A percentile compares a stretch with the other conserved stretches of the same genome.
phyloP scores from a whole-genome alignment of 371 early-diverging fungal genomes.

The Scutellospora calospora region DNA sequence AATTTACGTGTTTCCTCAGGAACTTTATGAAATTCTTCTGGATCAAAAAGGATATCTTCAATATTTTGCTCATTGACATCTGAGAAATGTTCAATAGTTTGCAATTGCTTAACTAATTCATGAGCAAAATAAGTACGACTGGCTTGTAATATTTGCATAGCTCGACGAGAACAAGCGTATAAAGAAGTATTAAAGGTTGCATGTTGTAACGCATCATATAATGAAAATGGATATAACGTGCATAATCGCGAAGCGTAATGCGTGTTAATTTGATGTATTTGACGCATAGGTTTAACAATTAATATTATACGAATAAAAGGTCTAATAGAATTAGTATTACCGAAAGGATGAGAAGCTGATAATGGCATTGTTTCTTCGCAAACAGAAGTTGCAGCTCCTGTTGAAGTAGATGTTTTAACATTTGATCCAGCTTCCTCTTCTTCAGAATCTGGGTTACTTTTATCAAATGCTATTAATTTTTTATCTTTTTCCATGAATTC shows the following conservation, averaged over 20 bases:
- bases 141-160: slow-evolving; percentile 45
- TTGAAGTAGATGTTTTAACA: slow-evolving; percentile 38
- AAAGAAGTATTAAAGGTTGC: slow-evolving; percentile 43
- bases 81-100: slow-evolving; percentile 29
- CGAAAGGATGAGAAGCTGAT: not conserved
- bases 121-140: slow-evolving; percentile 31
- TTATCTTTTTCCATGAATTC: too few relatives aligned
- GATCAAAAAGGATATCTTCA: slow-evolving; percentile 42
- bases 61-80: slow-evolving; percentile 42
- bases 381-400: slow-evolving; percentile 37
- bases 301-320: slow-evolving; percentile 42
- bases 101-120: slow-evolving; percentile 31
- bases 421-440: slow-evolving; percentile 20
- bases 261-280: slow-evolving; percentile 40
- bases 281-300: slow-evolving; percentile 44
- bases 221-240: slow-evolving; percentile 38
- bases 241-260: slow-evolving; percentile 28
- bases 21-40: slow-evolving; percentile 26
- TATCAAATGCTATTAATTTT: too few relatives aligned
- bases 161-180: slow-evolving; percentile 42
- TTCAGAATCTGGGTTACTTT: slow-evolving; percentile 3
- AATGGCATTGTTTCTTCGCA: slow-evolving; percentile 2
- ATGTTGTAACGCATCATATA: slow-evolving; percentile 43
- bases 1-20: slow-evolving; percentile 37
- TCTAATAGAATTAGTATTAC: slow-evolving; percentile 28